Evolutionary conservation across 768 basidiomycete species (phyloP), one percentile per base, ranked within the genome.

Genomic region (Naganishia onofrii): DNA sequence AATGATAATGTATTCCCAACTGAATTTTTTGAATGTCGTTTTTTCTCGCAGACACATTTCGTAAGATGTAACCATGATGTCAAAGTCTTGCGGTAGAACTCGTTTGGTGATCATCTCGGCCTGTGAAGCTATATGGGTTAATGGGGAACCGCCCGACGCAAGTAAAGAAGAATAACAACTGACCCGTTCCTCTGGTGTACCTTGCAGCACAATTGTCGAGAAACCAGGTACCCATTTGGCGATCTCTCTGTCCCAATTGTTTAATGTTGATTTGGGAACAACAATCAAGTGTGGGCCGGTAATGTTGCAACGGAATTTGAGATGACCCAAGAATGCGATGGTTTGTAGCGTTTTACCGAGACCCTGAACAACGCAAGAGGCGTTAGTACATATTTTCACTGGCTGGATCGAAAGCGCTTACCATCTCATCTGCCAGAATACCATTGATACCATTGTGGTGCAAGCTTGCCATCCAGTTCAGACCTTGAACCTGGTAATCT

Each of bases 261-360:
- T 92, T 29, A 98, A 84, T 0, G 95, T 99, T 1, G 93, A 94
- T 82, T 98, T 98, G n/a, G 96, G 96, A 6, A 98, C 96, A 70
- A 98, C 91, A 76, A 99, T 87, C 28, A 98, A 87, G 80, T 98
- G 95, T 3, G 92, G 93, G 1, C 96, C 94, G 21, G 81, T 71
- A 67, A 86, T 88, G 69, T 85, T 85, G 28, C 85, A 86, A 79
- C 93, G 88, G 78, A 93, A 89, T 78, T 90, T 93, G 72, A 98
- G 88, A 79, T 96, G 98, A 6, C 92, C 87, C 29, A 97, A 88
- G 85, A 99, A 99, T 0, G 95, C 89, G 75, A 99, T 95, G 0
- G 95, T 97, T 83, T 99, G 96, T 0, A 98, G 85, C 0, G 96
- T 99, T 85, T 99, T 99, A 15, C 96, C 94, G 32, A 99, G 88